These are phyloP conservation scores for Lyophyllum decastes DNA, from an alignment of 768 basidiomycete species.

Conservation along the genomic window DNA sequence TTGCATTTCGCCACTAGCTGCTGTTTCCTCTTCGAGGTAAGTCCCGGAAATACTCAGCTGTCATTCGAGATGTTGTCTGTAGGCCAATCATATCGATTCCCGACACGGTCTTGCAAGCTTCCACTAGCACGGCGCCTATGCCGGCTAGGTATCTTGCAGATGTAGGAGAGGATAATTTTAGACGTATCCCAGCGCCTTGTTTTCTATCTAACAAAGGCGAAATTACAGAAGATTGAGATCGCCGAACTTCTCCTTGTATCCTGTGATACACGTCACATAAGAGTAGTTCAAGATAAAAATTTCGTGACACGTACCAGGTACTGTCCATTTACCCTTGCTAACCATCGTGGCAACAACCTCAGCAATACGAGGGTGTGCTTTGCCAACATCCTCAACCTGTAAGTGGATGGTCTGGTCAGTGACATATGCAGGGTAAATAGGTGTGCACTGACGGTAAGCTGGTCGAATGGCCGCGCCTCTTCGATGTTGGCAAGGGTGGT, in stretches of 20 bases:
- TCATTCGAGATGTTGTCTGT: too few relatives aligned
- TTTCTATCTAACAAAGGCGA: slow-evolving; percentile 13
- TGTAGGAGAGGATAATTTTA: background rate
- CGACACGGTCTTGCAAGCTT: too few relatives aligned
- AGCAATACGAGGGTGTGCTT: slow-evolving; percentile 89
- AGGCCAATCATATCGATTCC: too few relatives aligned
- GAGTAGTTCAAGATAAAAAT: background rate
- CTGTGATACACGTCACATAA: slow-evolving; percentile 32
- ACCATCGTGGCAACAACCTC: slow-evolving; percentile 94
- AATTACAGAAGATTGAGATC: slow-evolving; percentile 89
- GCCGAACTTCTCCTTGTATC: slow-evolving; percentile 96
- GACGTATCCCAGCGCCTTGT: background rate
- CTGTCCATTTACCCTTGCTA: slow-evolving; percentile 97
- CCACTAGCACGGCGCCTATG: too few relatives aligned
- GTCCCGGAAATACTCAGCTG: too few relatives aligned
- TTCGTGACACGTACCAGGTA: slow-evolving; percentile 66
- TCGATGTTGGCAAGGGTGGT: slow-evolving; percentile 96
- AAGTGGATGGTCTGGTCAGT: slow-evolving; percentile 3
- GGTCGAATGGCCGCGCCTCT: slow-evolving; percentile 95
- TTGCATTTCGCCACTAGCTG: too few relatives aligned
- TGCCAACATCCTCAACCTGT: slow-evolving; percentile 86
- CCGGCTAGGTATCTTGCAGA: too few relatives aligned
- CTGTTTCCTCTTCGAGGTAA: too few relatives aligned
- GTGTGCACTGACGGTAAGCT: slow-evolving; percentile 71
- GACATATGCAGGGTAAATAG: background rate